These are phyloP conservation scores for Ustilago esculenta DNA, from an alignment of 1,284 basidiomycete species.

Conservation along the genomic window DNA sequence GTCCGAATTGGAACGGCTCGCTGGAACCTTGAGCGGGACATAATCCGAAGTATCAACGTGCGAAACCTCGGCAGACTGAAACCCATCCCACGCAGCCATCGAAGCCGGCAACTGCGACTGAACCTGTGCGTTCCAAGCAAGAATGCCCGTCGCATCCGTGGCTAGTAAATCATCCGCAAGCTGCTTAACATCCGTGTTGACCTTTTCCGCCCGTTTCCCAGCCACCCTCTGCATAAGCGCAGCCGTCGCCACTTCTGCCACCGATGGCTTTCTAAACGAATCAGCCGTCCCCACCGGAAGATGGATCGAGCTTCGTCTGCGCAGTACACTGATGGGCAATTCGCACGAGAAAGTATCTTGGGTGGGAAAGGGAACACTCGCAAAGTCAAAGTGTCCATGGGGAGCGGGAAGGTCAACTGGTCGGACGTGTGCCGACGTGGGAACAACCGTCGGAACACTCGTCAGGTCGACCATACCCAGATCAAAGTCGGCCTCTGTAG, in stretches of 20 bases:
- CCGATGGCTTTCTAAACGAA: conserved; percentile 31
- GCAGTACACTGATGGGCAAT: conserved; percentile 20
- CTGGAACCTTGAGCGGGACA: conserved; percentile 1
- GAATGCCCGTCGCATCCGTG: conserved; percentile 23
- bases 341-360: conserved; percentile 31
- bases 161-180: conserved; percentile 20
- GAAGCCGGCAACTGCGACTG: conserved; percentile 27
- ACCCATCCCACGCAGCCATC: conserved; percentile 32
- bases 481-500: conserved; percentile 32
- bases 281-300: conserved; percentile 26
- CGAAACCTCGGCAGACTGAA: conserved; percentile 1
- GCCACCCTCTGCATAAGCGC: conserved; percentile 36
- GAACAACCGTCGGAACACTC: conserved; percentile 25
- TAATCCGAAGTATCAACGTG: conserved; percentile 15
- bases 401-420: conserved; percentile 45
- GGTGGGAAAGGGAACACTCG: conserved; percentile 43
- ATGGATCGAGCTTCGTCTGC: conserved; percentile 43
- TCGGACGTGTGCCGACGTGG: conserved; percentile 51
- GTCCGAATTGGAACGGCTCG: conserved; percentile 30
- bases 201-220: conserved; percentile 27
- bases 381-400: conserved; percentile 49
- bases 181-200: conserved; percentile 30
- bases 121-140: conserved; percentile 42
- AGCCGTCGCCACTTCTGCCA: conserved; percentile 40
- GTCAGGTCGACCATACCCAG: conserved; percentile 25